Percentiles rank a stretch among this genome's conserved stretches.
These are phyloP conservation scores for Smittium culicis DNA, from an alignment of 371 early-diverging fungal genomes.

Conservation along the genomic window DNA sequence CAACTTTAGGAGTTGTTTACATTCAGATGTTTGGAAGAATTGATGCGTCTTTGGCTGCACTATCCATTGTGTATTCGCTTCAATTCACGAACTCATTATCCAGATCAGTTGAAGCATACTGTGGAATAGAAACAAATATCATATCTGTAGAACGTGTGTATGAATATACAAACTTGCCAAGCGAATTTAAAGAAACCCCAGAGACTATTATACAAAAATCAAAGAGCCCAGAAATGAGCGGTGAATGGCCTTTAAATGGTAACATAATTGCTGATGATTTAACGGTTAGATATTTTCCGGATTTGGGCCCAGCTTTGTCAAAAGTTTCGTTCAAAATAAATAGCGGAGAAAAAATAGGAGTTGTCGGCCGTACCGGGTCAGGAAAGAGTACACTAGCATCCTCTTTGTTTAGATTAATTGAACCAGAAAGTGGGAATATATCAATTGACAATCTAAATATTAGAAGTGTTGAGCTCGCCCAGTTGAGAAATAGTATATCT, in stretches of 20 bases:
- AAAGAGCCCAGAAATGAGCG: background rate
- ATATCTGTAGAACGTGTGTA: constrained; percentile 33
- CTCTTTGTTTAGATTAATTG: constrained; percentile 60
- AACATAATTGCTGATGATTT: constrained; percentile 15
- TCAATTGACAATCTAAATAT: constrained; percentile 58
- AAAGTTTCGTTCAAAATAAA: constrained; percentile 17
- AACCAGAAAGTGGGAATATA: constrained; percentile 42
- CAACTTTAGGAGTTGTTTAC: background rate
- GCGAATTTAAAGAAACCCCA: constrained; percentile 30
- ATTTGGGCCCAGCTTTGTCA: constrained; percentile 41
- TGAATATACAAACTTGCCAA: constrained; percentile 42
- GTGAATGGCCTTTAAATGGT: constrained; percentile 19
- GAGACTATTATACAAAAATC: too few species aligned
- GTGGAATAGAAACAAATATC: constrained; percentile 31
- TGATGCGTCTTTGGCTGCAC: background rate
- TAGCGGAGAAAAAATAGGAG: constrained; percentile 57
- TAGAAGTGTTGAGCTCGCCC: constrained; percentile 44
- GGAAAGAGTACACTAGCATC: constrained; percentile 53
- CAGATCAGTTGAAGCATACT: background rate
- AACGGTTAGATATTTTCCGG: constrained; percentile 34
- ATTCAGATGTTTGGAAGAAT: background rate
- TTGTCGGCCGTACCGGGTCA: constrained; percentile 61
- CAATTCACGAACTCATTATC: background rate
- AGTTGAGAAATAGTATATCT: constrained; percentile 50
- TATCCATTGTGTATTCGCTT: background rate